Evolutionary conservation across 1,284 basidiomycete species (phyloP).

Genomic region (Garcileccinum viscosum): DNA sequence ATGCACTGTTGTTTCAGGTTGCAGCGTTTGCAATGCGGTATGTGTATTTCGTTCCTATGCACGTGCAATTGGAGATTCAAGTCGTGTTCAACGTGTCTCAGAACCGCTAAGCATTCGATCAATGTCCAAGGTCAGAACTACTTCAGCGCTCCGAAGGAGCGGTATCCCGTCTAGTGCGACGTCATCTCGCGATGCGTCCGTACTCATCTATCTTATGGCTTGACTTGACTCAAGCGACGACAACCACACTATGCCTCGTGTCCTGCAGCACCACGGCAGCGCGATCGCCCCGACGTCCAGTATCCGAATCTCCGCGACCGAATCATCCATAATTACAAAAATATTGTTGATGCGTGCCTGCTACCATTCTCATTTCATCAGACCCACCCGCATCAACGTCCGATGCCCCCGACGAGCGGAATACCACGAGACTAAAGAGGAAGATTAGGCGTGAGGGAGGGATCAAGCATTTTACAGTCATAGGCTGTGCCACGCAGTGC

Average conservation of each 20-base stretch:
- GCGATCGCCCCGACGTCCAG: neutral
- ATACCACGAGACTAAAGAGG: too few species aligned
- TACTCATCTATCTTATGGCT: neutral
- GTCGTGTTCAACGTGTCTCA: neutral
- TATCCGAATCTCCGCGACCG: neutral
- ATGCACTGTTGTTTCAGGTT: too few species aligned
- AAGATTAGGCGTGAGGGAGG: too few species aligned
- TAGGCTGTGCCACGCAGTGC: too few species aligned
- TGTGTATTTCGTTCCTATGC: neutral
- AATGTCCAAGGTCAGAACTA: neutral
- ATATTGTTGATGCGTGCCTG: neutral
- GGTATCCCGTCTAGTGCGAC: too few species aligned
- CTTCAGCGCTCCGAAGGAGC: neutral
- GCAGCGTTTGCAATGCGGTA: neutral
- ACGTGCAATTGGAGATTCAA: neutral
- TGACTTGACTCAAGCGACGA: neutral
- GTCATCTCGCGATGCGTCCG: neutral
- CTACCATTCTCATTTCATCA: neutral
- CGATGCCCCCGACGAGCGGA: too few species aligned
- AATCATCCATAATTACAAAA: neutral
- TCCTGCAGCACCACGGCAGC: neutral
- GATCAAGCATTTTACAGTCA: too few species aligned
- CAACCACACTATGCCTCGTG: neutral
- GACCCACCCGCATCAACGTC: too few species aligned
- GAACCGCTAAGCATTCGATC: neutral